Evolutionary conservation across 140 eudicot species (phyloP), one percentile per base, ranked within the genome.

Genomic region (Flaveria floridana): DNA sequence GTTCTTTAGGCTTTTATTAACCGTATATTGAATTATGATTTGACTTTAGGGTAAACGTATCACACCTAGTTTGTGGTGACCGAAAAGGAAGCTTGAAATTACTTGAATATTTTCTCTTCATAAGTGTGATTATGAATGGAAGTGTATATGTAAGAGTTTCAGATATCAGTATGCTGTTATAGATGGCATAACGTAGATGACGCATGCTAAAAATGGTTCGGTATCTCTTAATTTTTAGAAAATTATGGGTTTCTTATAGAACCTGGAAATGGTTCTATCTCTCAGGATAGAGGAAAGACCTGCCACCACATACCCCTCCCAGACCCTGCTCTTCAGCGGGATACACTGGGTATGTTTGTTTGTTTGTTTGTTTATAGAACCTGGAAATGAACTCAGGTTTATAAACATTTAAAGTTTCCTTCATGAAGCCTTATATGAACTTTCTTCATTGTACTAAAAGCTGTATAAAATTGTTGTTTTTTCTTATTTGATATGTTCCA

Each of bases 191-290:
- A 19, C 26, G 7, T 18, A 11, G 14, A 55, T 55, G 62, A 55
- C 7, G 28, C 62, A 55, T 55, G 28, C 62, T 55, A 55, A 25
- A 55, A 18, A 23, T 6, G 13, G 28, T 55, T 55, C 28, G 19
- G 20, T 12, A 55, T 12, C 62, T 19, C 26, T 55, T 55, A 19
- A 19, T 6, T 55, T 18, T 10, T 55, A 25, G 62, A 55, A 55
- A 55, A 8, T 18, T 55, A 55, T 7, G 28, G 62, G 62, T 19
- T 19, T 23, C 19, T 52, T 52, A 16, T 52, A 52, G 59, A 16
- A 52, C 59, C 59, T 52, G 59, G 21, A 50, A 52, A 52, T 16
- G 59, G n/a, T n/a, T n/a, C n/a, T n/a, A n/a, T n/a, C n/a, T n/a
- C n/a, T n/a, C n/a, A n/a, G n/a, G n/a, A n/a, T n/a, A n/a, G n/a